Conservation (phyloP, 345 rosid species). For the Ceriops decandra region DNA sequence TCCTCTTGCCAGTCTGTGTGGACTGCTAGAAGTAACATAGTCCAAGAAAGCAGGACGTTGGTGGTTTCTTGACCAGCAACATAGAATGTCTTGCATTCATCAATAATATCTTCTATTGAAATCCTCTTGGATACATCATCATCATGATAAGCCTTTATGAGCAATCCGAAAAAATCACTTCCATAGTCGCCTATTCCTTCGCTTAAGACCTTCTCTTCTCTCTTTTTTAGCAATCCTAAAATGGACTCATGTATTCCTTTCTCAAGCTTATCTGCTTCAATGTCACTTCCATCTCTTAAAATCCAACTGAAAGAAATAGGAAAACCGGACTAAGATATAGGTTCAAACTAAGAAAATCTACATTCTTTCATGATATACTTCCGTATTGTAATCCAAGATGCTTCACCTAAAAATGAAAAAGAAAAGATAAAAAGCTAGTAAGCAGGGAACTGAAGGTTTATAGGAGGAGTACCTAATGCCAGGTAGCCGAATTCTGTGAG, state of each 20-base stretch:
- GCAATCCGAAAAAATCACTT: slow-evolving; percentile 20
- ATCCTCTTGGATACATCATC: slow-evolving; percentile 7
- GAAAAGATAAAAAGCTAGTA: too few species aligned
- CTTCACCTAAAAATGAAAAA: too few species aligned
- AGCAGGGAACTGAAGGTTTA: background rate
- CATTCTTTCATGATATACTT: too few species aligned
- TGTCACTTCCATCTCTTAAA: slow-evolving; percentile 1
- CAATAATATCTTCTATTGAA: slow-evolving; percentile 13
- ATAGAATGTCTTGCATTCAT: slow-evolving; percentile 18
- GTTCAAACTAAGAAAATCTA: too few species aligned
- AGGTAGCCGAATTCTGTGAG: slow-evolving; percentile 9
- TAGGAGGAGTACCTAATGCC: slow-evolving; percentile 8
- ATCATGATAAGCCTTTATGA: slow-evolving; percentile 12
- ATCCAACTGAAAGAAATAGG: background rate
- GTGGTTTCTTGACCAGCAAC: slow-evolving; percentile 24
- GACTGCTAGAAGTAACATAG: slow-evolving; percentile 21
- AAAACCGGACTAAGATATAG: too few species aligned
- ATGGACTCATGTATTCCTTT: slow-evolving; percentile 8
- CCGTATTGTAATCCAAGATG: too few species aligned
- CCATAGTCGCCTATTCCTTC: background rate
- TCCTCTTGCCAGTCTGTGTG: slow-evolving; percentile 18
- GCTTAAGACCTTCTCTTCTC: slow-evolving; percentile 4
- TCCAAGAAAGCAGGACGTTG: slow-evolving; percentile 9
- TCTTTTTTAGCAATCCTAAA: background rate
- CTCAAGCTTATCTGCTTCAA: slow-evolving; percentile 18